These are phyloP conservation scores for Lomentospora prolificans DNA, from an alignment of 2,329 filamentous ascomycete genomes.

Conservation along the genomic window DNA sequence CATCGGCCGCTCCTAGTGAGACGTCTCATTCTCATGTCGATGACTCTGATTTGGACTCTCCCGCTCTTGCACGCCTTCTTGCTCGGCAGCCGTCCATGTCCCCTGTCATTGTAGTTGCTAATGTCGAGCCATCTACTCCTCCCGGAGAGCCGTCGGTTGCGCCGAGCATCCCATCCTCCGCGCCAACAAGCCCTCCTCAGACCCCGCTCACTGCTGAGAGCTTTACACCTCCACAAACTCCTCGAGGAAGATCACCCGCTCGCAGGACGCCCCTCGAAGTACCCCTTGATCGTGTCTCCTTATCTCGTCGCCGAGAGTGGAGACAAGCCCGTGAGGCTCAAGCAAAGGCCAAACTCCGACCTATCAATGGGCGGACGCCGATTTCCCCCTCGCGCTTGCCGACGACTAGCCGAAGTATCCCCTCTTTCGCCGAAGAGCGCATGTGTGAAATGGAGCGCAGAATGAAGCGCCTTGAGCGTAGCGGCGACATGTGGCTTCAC, in stretches of 20 bases:
- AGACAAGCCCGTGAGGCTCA: neutral
- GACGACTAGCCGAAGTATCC: neutral
- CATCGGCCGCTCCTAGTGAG: neutral
- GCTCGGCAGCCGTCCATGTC: slow-evolving; percentile 18
- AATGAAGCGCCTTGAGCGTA: slow-evolving; percentile 34
- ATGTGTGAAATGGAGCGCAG: slow-evolving; percentile 37
- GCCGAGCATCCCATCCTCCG: slow-evolving; percentile 11
- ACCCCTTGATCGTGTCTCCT: slow-evolving; percentile 19
- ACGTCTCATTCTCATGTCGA: neutral
- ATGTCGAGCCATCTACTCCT: slow-evolving; percentile 22
- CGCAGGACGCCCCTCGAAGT: neutral
- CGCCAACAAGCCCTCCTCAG: neutral
- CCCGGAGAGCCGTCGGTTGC: slow-evolving; percentile 14
- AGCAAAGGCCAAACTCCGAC: neutral
- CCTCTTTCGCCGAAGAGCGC: slow-evolving; percentile 26
- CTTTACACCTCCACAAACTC: slow-evolving; percentile 17
- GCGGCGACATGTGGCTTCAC: slow-evolving; percentile 34
- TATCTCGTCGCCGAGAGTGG: slow-evolving; percentile 23
- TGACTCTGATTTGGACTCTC: neutral
- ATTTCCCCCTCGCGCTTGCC: neutral
- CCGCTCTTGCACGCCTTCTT: neutral
- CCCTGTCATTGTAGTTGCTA: slow-evolving; percentile 29
- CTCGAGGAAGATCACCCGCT: slow-evolving; percentile 8
- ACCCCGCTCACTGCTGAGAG: slow-evolving; percentile 21
- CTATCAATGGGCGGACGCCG: neutral